Percentiles rank a stretch among this genome's conserved stretches.
phyloP scores from a whole-genome alignment of 1,284 basidiomycete genomes.

The Rhodotorula sp. region DNA sequence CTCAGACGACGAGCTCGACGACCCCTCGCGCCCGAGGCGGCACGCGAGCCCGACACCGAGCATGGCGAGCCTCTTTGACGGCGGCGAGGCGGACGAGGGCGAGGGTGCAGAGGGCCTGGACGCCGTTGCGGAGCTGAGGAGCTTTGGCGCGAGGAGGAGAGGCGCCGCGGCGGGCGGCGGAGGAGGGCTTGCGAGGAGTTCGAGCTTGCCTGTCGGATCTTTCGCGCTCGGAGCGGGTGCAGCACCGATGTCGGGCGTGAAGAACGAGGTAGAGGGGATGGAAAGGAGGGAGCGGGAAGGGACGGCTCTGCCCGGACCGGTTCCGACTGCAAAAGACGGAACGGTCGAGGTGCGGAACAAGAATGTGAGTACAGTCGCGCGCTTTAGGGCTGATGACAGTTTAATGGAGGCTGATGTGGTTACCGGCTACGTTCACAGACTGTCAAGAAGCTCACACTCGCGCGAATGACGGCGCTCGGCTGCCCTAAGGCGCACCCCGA shows the following conservation, averaged over 20 bases:
- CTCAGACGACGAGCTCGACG: conserved; percentile 10
- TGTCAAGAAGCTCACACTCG: conserved; percentile 25
- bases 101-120: conserved; percentile 12
- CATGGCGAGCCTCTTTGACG: conserved; percentile 5
- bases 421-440: background rate
- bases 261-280: background rate
- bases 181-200: conserved; percentile 17
- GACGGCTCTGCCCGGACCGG: background rate
- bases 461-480: conserved; percentile 11
- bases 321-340: background rate
- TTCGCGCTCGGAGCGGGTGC: background rate
- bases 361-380: conserved; percentile 17
- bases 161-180: background rate
- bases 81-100: conserved; percentile 4
- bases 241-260: background rate
- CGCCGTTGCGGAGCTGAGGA: conserved; percentile 17
- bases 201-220: conserved; percentile 30
- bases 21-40: background rate
- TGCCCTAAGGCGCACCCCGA: conserved; percentile 14
- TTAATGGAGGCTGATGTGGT: background rate
- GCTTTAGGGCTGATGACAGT: too few species aligned
- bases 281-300: background rate
- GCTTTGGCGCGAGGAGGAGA: background rate
- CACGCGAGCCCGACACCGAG: conserved; percentile 18
- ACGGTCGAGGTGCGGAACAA: conserved; percentile 31